Percentiles rank a stretch among this genome's conserved stretches.
Conservation (phyloP, 305 asterid species). For the Caryopteris hybrid region DNA sequence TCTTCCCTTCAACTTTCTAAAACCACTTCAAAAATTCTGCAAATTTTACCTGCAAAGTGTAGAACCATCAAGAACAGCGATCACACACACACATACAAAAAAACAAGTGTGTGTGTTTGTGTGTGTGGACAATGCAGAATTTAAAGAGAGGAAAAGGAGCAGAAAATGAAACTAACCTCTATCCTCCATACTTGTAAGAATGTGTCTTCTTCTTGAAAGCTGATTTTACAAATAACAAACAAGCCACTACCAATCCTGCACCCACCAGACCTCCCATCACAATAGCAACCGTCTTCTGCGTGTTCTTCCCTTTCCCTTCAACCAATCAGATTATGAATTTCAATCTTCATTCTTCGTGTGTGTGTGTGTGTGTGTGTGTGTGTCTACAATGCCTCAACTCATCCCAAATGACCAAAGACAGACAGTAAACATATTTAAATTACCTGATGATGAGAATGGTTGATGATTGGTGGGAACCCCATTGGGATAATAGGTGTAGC, state of each 20-base stretch:
- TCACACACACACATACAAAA: not conserved
- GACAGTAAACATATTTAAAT: too few relatives aligned
- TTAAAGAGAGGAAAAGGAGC: too few relatives aligned
- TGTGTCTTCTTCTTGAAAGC: constrained; percentile 52
- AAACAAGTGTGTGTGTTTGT: too few relatives aligned
- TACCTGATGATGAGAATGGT: constrained; percentile 58
- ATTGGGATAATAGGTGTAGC: constrained; percentile 70
- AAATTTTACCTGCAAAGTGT: not conserved
- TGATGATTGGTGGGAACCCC: constrained; percentile 52
- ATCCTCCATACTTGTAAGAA: constrained; percentile 54
- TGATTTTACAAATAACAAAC: constrained; percentile 64
- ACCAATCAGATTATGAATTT: not conserved
- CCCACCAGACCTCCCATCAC: constrained; percentile 82
- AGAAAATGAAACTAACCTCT: constrained; percentile 14
- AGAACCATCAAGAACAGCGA: not conserved
- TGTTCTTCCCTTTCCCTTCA: constrained; percentile 35
- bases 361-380: too few relatives aligned
- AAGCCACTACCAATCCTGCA: constrained; percentile 57
- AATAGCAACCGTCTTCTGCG: constrained; percentile 74
- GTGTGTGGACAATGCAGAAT: too few relatives aligned
- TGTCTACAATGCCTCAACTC: too few relatives aligned
- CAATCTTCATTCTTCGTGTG: too few relatives aligned
- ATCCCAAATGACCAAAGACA: too few relatives aligned
- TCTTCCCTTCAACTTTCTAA: constrained; percentile 20
- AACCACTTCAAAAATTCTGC: constrained; percentile 19